These are phyloP conservation scores for Panaeolus cyanescens DNA, from an alignment of 768 basidiomycete genomes.

Conservation along the genomic window DNA sequence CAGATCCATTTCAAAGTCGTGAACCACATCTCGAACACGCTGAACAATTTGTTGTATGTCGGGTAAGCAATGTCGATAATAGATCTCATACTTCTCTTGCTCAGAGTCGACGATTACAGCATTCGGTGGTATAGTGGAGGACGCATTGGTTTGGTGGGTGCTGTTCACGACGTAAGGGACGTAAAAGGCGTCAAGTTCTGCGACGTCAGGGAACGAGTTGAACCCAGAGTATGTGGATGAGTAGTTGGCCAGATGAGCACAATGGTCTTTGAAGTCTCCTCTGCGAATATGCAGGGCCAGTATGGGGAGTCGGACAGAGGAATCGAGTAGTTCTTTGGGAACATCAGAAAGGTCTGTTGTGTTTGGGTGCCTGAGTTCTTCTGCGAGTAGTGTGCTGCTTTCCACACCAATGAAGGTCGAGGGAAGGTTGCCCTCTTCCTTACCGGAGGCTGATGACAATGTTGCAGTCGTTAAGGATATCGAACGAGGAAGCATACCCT, in stretches of 20 bases:
- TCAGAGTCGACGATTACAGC: conserved; percentile 5
- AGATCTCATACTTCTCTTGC: conserved; percentile 32
- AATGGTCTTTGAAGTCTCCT: conserved; percentile 57
- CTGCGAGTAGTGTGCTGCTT: not conserved
- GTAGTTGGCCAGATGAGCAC: conserved; percentile 42
- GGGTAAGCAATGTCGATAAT: conserved; percentile 55
- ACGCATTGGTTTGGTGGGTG: conserved; percentile 3
- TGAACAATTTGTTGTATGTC: conserved; percentile 47
- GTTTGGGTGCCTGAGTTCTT: not conserved
- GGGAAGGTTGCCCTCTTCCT: not conserved
- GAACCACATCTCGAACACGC: conserved; percentile 34
- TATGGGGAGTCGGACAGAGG: conserved; percentile 41
- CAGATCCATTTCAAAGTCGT: conserved; percentile 24
- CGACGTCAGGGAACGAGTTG: conserved; percentile 53
- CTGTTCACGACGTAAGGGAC: conserved; percentile 10
- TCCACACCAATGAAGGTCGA: not conserved
- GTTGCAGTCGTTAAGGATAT: not conserved
- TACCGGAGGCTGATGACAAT: not conserved
- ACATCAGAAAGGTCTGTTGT: not conserved
- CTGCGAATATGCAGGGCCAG: conserved; percentile 59
- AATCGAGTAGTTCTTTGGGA: not conserved
- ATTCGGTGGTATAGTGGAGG: not conserved
- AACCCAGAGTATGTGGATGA: conserved; percentile 47
- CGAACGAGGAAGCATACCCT: not conserved
- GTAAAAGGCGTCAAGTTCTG: conserved; percentile 36